A percentile compares a stretch with the other conserved stretches of the same genome.
phyloP scores from a whole-genome alignment of 2,329 filamentous ascomycete species.

The Neospermospora avenae region DNA sequence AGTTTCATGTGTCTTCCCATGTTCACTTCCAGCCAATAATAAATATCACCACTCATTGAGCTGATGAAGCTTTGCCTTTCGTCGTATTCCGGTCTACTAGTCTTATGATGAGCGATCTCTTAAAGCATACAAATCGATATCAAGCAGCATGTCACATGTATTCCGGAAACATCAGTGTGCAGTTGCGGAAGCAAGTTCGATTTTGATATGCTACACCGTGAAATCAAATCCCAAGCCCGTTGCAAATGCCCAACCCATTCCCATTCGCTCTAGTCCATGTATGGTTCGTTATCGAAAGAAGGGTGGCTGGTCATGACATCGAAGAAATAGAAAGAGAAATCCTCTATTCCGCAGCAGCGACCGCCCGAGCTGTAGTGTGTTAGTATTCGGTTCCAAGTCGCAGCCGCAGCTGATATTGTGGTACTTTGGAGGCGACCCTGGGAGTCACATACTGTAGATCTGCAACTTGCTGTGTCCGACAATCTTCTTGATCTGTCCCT shows the following conservation, averaged over 20 bases:
- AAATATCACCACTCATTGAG: neutral
- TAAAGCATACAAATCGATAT: neutral
- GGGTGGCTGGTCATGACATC: constrained; percentile 32
- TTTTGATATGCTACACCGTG: constrained; percentile 37
- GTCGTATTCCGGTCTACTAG: neutral
- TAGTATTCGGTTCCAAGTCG: constrained; percentile 30
- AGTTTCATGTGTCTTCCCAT: neutral
- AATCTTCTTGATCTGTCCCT: constrained; percentile 97
- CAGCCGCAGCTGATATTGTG: neutral
- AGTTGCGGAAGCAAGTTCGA: constrained; percentile 28
- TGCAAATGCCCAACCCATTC: constrained; percentile 34
- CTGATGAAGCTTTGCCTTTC: neutral
- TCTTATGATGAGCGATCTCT: no score
- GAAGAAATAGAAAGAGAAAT: constrained; percentile 25
- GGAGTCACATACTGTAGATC: constrained; percentile 82
- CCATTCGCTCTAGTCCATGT: constrained; percentile 28
- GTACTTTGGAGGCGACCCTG: neutral
- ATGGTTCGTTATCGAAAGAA: constrained; percentile 28
- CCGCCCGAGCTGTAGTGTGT: constrained; percentile 53
- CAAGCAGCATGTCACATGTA: neutral
- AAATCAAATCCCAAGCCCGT: constrained; percentile 32
- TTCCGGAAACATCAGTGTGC: neutral
- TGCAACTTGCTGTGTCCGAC: constrained; percentile 95
- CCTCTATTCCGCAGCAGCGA: constrained; percentile 48
- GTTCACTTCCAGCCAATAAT: neutral